Evolutionary conservation across 2,329 filamentous ascomycete genomes (phyloP).

Genomic region (Furcasterigmium sp.): DNA sequence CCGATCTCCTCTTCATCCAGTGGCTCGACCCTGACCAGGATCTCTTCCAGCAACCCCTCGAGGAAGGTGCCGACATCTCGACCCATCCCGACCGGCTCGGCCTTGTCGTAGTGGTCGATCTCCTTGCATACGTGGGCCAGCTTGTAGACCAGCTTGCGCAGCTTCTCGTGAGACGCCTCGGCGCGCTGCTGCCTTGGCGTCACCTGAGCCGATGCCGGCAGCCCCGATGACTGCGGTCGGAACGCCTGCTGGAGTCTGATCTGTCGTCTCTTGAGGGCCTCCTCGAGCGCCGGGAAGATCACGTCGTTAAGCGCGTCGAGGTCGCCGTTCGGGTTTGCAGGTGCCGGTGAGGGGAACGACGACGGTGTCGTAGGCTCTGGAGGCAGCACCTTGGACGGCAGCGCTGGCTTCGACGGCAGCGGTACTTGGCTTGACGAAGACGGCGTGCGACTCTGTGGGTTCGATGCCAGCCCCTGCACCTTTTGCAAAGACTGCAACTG

Average conservation of each 20-base stretch:
- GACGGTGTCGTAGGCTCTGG: constrained; percentile 32
- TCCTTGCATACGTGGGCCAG: constrained; percentile 79
- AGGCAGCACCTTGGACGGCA: constrained; percentile 24
- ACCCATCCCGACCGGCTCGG: constrained; percentile 88
- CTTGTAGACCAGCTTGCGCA: constrained; percentile 77
- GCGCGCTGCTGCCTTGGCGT: constrained; percentile 64
- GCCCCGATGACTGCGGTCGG: constrained; percentile 21
- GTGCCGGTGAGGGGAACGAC: constrained; percentile 52
- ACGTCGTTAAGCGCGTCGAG: constrained; percentile 86
- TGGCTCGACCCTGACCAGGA: constrained; percentile 86
- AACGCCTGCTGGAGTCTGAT: constrained; percentile 52
- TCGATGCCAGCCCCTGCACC: constrained; percentile 9
- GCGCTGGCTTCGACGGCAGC: constrained; percentile 7
- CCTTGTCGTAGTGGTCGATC: constrained; percentile 83
- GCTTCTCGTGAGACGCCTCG: constrained; percentile 71
- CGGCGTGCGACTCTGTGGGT: constrained; percentile 14
- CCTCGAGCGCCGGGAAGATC: constrained; percentile 86
- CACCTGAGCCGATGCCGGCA: constrained; percentile 34
- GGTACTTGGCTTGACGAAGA: constrained; percentile 12
- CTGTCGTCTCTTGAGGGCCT: constrained; percentile 77
- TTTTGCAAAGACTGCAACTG: constrained; percentile 18
- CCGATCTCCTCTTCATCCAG: constrained; percentile 63
- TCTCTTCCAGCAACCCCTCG: constrained; percentile 89
- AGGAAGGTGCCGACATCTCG: constrained; percentile 83
- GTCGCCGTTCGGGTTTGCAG: constrained; percentile 58